Conservation (phyloP, 768 basidiomycete species). For the Phylloporus rhodoxanthus region DNA sequence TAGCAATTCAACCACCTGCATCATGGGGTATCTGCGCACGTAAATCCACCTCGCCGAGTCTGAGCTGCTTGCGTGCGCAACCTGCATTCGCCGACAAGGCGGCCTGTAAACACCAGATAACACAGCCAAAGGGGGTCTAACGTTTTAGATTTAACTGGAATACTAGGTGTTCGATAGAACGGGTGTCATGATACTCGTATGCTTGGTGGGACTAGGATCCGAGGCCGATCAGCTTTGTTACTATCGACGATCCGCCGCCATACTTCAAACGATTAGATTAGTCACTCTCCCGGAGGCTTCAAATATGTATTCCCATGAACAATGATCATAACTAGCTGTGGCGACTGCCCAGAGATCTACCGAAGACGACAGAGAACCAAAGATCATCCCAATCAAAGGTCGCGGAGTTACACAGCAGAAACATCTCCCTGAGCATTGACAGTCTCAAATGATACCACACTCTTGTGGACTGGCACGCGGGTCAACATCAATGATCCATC, state of each 20-base stretch:
- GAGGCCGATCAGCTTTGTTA: constrained; percentile 83
- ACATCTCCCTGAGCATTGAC: constrained; percentile 72
- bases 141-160: too few relatives aligned
- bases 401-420: constrained; percentile 80
- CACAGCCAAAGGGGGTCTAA: too few relatives aligned
- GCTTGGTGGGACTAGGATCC: constrained; percentile 33
- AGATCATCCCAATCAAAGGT: constrained; percentile 82
- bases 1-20: too few relatives aligned
- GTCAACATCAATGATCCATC: constrained; percentile 82
- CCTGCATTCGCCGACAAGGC: too few relatives aligned
- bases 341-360: constrained; percentile 96
- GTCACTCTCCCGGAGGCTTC: not conserved
- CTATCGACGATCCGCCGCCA: constrained; percentile 86
- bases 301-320: constrained; percentile 62
- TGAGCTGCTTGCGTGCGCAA: too few relatives aligned
- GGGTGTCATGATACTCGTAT: constrained; percentile 5
- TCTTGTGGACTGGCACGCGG: constrained; percentile 87
- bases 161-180: too few relatives aligned
- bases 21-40: too few relatives aligned
- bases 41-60: too few relatives aligned
- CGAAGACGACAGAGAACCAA: constrained; percentile 72
- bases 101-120: too few relatives aligned
- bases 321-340: constrained; percentile 83
- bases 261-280: constrained; percentile 37
- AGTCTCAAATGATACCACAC: constrained; percentile 73